These are phyloP conservation scores for Steccherinum ochraceum DNA, from an alignment of 768 basidiomycete species.

Conservation along the genomic window DNA sequence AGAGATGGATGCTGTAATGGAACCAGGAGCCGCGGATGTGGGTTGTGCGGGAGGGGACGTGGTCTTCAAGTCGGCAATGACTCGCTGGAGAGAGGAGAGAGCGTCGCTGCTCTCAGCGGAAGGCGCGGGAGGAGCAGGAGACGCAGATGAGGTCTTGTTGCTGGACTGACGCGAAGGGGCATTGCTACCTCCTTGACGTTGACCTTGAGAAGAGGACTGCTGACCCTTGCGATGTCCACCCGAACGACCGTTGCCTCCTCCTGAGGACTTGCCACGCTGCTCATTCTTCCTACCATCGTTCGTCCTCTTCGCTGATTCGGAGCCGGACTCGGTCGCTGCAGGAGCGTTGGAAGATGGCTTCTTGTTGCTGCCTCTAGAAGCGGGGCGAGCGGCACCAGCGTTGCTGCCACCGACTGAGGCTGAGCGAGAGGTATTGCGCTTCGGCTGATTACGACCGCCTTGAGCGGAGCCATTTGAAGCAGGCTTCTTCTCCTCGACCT, in stretches of 20 bases:
- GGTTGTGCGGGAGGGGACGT: constrained; percentile 48
- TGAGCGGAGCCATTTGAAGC: constrained; percentile 24
- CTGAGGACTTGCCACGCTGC: constrained; percentile 21
- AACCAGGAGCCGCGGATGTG: constrained; percentile 16
- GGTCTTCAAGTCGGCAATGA: constrained; percentile 91
- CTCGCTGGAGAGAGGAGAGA: constrained; percentile 81
- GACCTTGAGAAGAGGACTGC: constrained; percentile 51
- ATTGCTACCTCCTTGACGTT: constrained; percentile 32
- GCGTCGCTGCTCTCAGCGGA: constrained; percentile 68
- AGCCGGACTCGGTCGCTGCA: constrained; percentile 56
- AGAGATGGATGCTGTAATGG: constrained; percentile 26
- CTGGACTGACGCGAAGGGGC: constrained; percentile 16
- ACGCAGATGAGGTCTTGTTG: constrained; percentile 40
- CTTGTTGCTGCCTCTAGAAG: constrained; percentile 64
- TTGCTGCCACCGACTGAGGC: constrained; percentile 28
- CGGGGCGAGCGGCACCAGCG: constrained; percentile 46
- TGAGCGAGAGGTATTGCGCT: constrained; percentile 49
- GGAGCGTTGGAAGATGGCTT: constrained; percentile 24
- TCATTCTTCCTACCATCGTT: constrained; percentile 49
- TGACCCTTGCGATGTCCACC: constrained; percentile 50
- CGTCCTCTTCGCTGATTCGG: constrained; percentile 63
- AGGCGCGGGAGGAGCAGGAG: constrained; percentile 42
- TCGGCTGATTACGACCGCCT: constrained; percentile 46
- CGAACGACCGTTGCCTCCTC: constrained; percentile 24
- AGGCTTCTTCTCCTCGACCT: constrained; percentile 74